Conservation (phyloP, 225 moss, liverwort and hornwort genomes). For the Sphagnum contortum region DNA sequence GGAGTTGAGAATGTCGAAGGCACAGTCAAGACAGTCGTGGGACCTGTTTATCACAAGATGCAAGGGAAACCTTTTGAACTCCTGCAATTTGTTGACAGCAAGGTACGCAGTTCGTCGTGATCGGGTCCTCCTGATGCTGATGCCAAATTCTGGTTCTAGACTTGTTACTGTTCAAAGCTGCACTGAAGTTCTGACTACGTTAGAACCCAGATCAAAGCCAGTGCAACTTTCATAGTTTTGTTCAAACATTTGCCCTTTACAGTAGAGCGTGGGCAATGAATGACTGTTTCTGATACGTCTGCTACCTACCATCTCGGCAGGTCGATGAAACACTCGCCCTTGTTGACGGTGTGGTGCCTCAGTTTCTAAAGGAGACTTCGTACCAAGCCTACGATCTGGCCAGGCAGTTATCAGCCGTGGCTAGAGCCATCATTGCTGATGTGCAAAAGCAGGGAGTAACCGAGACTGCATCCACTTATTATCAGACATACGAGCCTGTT, state of each 20-base stretch:
- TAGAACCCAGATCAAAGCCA: no score
- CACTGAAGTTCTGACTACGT: no score
- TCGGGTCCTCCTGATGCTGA: no score
- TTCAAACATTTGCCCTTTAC: no score
- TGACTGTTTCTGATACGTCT: no score
- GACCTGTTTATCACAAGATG: slow-evolving; percentile 29
- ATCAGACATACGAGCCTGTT: slow-evolving; percentile 30
- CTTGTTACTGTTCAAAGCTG: no score
- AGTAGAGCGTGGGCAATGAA: no score
- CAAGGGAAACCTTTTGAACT: slow-evolving; percentile 24
- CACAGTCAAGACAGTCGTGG: slow-evolving; percentile 34
- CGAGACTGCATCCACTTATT: slow-evolving; percentile 17
- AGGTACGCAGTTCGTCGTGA: slow-evolving; percentile 6
- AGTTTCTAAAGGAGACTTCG: slow-evolving; percentile 10
- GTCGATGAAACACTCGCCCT: slow-evolving; percentile 14
- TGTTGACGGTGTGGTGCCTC: slow-evolving; percentile 17
- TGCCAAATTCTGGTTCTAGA: no score
- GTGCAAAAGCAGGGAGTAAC: slow-evolving; percentile 21
- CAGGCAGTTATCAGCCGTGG: slow-evolving; percentile 4
- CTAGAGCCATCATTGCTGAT: slow-evolving; percentile 8
- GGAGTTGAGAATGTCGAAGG: slow-evolving; percentile 33
- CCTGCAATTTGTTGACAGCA: slow-evolving; percentile 15
- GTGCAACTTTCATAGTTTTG: no score
- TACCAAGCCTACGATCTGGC: slow-evolving; percentile 11
- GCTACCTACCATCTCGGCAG: slow-evolving; percentile 8